Percentiles rank a stretch among this genome's conserved stretches.
Conservation (phyloP, 768 basidiomycete genomes). For the Termitomyces sp. region DNA sequence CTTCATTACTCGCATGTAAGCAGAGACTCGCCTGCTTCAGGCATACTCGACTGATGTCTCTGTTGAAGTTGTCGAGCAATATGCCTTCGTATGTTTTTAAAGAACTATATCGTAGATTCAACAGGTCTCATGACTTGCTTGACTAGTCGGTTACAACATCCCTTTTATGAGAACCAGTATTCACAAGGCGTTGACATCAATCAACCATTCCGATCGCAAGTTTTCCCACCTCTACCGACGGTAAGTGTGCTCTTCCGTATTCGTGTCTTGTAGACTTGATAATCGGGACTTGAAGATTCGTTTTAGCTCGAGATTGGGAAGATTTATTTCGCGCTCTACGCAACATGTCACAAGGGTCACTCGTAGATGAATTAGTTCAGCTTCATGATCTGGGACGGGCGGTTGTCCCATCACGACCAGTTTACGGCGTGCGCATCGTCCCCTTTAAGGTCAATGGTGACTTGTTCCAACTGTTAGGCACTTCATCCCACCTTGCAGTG, state of each 20-base stretch:
- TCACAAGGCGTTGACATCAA: conserved; percentile 12
- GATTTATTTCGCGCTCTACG: conserved; percentile 20
- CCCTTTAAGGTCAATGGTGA: conserved; percentile 9
- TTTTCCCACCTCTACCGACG: conserved; percentile 11
- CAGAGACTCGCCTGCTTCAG: neutral
- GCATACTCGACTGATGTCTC: neutral
- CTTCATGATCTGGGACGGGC: conserved; percentile 15
- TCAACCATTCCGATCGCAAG: conserved; percentile 10
- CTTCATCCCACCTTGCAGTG: neutral
- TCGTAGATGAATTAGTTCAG: conserved; percentile 24
- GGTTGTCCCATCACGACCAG: neutral
- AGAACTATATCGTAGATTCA: neutral
- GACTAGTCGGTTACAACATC: conserved; percentile 27
- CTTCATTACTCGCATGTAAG: conserved; percentile 49
- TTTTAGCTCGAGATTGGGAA: conserved; percentile 23
- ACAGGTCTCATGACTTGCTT: neutral
- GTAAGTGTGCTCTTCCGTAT: conserved; percentile 3
- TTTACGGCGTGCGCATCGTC: conserved; percentile 8
- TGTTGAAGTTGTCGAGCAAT: conserved; percentile 41
- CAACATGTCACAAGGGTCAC: conserved; percentile 6
- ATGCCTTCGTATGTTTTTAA: conserved; percentile 34
- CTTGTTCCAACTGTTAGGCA: conserved; percentile 3
- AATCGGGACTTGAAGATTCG: conserved; percentile 9
- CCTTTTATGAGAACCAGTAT: conserved; percentile 14
- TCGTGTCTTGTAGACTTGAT: neutral